A percentile compares a stretch with the other conserved stretches of the same genome.
These are phyloP conservation scores for Clarireedia paspali DNA, from an alignment of 2,329 filamentous ascomycete species.

Conservation along the genomic window DNA sequence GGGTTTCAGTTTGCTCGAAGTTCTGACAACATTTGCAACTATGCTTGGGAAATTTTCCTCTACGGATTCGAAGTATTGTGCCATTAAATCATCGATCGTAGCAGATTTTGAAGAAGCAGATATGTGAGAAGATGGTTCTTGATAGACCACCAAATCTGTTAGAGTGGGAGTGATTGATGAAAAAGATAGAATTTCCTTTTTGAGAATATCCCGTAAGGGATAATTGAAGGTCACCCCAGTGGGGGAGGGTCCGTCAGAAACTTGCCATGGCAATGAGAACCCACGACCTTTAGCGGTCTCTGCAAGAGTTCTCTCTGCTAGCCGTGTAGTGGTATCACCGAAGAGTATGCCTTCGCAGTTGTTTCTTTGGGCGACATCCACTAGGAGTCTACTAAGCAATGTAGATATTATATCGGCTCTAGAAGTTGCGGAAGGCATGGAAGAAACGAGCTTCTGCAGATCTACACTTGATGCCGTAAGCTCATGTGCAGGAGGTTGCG, in stretches of 20 bases:
- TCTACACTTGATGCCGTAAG: constrained; percentile 18
- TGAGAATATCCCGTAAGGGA: constrained; percentile 77
- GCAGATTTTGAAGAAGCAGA: constrained; percentile 49
- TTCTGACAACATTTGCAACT: constrained; percentile 91
- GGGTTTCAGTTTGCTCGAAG: constrained; percentile 69
- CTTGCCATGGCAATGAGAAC: constrained; percentile 72
- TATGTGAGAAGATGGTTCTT: constrained; percentile 29
- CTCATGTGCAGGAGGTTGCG: constrained; percentile 9
- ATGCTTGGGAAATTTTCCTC: constrained; percentile 84
- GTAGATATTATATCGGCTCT: constrained; percentile 65
- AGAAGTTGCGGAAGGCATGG: constrained; percentile 66
- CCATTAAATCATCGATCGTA: constrained; percentile 87
- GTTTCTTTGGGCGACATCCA: constrained; percentile 51
- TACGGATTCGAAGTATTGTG: constrained; percentile 78
- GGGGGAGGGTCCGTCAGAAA: constrained; percentile 57
- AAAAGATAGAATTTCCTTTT: constrained; percentile 69
- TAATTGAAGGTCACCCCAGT: constrained; percentile 50
- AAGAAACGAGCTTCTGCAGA: constrained; percentile 41
- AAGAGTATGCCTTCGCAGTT: constrained; percentile 67
- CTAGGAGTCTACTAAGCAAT: constrained; percentile 63
- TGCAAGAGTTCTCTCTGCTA: constrained; percentile 78
- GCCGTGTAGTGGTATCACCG: constrained; percentile 77
- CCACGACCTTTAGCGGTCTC: constrained; percentile 90
- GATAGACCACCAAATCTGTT: constrained; percentile 37
- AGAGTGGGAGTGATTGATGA: constrained; percentile 46